A percentile compares a stretch with the other conserved stretches of the same genome.
These are phyloP conservation scores for Ophiostoma sp. DNA, from an alignment of 2,329 filamentous ascomycete species.

Conservation along the genomic window DNA sequence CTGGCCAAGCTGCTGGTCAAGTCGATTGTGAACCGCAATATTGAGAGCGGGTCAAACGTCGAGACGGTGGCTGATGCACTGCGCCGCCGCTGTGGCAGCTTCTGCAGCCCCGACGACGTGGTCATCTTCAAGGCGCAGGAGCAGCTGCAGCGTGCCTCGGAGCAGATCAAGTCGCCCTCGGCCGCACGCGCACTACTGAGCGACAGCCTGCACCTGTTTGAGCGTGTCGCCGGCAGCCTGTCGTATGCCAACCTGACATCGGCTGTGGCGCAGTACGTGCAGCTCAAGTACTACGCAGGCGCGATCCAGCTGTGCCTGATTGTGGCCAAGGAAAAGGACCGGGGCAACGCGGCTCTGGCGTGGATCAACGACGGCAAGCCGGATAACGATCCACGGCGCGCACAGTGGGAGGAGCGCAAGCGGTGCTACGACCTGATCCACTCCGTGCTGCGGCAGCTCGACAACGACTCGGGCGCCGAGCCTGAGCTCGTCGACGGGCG, in stretches of 20 bases:
- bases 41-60: constrained; percentile 92
- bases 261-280: constrained; percentile 72
- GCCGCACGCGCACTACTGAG: constrained; percentile 73
- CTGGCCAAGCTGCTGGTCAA: constrained; percentile 93
- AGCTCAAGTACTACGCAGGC: constrained; percentile 84
- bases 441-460: constrained; percentile 70
- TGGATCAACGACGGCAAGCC: constrained; percentile 85
- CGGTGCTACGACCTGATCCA: constrained; percentile 85
- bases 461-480: constrained; percentile 61
- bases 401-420: constrained; percentile 64
- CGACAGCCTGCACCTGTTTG: constrained; percentile 82
- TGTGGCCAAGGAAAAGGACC: constrained; percentile 79
- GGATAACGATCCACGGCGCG: constrained; percentile 60
- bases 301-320: constrained; percentile 81
- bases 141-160: constrained; percentile 79
- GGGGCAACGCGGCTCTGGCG: constrained; percentile 74
- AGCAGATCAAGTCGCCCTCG: constrained; percentile 69
- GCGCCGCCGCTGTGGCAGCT: constrained; percentile 85
- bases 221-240: constrained; percentile 78
- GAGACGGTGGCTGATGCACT: constrained; percentile 96
- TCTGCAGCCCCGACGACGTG: constrained; percentile 95
- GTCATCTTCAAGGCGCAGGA: constrained; percentile 98
- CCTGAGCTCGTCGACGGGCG: constrained; percentile 73
- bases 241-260: constrained; percentile 72
- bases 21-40: constrained; percentile 96